A percentile compares a stretch with the other conserved stretches of the same genome.
phyloP scores from a whole-genome alignment of 2,329 filamentous ascomycete species.

The Domatiomyces globalis region DNA sequence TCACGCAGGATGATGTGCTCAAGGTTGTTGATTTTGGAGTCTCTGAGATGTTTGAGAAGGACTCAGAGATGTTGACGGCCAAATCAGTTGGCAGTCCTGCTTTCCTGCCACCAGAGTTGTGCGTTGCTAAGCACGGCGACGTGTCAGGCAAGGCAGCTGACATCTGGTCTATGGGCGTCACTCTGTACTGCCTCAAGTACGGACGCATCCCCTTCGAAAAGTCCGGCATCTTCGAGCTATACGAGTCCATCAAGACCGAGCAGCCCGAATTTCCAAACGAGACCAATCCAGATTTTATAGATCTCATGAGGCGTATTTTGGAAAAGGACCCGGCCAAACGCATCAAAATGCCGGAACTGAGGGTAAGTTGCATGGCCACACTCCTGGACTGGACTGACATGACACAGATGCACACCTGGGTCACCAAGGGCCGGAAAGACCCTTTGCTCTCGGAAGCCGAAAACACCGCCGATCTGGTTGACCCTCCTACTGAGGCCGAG shows the following conservation, averaged over 20 bases:
- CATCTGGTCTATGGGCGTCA: conserved; percentile 97
- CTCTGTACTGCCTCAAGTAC: conserved; percentile 81
- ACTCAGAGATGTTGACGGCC: conserved; percentile 71
- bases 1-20: conserved; percentile 82
- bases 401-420: conserved; percentile 73
- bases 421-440: conserved; percentile 67
- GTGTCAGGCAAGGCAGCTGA: conserved; percentile 83
- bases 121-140: conserved; percentile 69
- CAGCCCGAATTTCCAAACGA: conserved; percentile 47
- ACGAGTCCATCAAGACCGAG: conserved; percentile 70
- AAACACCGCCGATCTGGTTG: conserved; percentile 68
- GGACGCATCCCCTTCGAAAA: conserved; percentile 78
- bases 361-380: conserved; percentile 45
- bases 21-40: conserved; percentile 99
- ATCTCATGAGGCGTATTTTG: conserved; percentile 59
- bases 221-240: conserved; percentile 67
- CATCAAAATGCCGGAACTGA: conserved; percentile 67
- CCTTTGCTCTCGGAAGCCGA: conserved; percentile 66
- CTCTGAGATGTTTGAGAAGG: conserved; percentile 93
- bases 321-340: conserved; percentile 74
- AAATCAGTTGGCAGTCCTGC: conserved; percentile 92
- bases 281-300: conserved; percentile 53
- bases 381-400: conserved; percentile 5
- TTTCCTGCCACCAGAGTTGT: conserved; percentile 86
- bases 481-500: conserved; percentile 77